Conservation (phyloP, 129 eudicot genomes). For the Deinandra increscens region DNA sequence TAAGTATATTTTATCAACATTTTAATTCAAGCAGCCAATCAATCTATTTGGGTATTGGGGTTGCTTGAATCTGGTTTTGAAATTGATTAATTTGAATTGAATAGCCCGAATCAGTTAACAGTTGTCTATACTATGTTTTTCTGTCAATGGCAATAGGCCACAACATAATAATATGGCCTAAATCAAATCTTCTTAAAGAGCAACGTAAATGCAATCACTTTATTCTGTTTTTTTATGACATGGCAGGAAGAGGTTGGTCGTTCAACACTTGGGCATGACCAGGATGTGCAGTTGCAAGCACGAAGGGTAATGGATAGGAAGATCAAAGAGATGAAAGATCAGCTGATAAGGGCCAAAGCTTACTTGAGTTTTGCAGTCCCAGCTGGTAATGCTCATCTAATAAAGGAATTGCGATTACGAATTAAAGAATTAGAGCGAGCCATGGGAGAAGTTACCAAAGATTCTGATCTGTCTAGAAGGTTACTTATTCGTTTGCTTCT, state of each 20-base stretch:
- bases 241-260: slow-evolving; percentile 48
- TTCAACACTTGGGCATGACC: slow-evolving; percentile 36
- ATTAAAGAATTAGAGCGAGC: slow-evolving; percentile 75
- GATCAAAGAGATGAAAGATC: slow-evolving; percentile 87
- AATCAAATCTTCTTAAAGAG: neutral
- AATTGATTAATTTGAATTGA: neutral
- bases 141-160: neutral
- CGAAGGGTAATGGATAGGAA: slow-evolving; percentile 52
- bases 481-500: slow-evolving; percentile 18
- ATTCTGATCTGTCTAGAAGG: slow-evolving; percentile 74
- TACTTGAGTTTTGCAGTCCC: slow-evolving; percentile 69
- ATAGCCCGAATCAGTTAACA: neutral
- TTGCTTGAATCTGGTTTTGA: neutral
- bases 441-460: slow-evolving; percentile 58
- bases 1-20: neutral
- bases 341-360: slow-evolving; percentile 81
- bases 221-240: neutral
- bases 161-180: slow-evolving; percentile 6
- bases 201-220: slow-evolving; percentile 9
- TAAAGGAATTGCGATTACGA: slow-evolving; percentile 72
- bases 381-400: slow-evolving; percentile 67
- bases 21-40: neutral
- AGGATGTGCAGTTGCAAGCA: slow-evolving; percentile 21
- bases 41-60: neutral
- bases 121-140: neutral